A percentile compares a stretch with the other conserved stretches of the same genome.
phyloP scores from a whole-genome alignment of 73 alveolate genomes.

The Effrenium voratum region DNA sequence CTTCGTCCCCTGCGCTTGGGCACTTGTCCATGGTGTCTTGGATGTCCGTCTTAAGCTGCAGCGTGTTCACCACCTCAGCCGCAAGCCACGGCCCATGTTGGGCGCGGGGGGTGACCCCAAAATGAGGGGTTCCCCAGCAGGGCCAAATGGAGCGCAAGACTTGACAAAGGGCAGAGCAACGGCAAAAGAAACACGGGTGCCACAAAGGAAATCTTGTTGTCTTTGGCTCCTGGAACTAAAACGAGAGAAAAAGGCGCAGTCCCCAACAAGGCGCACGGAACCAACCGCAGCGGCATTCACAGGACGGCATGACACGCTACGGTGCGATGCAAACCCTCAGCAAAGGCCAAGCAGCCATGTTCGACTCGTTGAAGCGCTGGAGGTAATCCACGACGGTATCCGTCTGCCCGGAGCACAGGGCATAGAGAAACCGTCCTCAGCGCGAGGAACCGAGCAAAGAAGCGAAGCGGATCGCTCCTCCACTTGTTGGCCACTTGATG shows the following conservation, averaged over 20 bases:
- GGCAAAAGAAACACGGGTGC: neutral
- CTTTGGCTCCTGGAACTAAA: neutral
- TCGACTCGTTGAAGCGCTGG: constrained; percentile 60
- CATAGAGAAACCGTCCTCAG: constrained; percentile 49
- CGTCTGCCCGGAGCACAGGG: constrained; percentile 73
- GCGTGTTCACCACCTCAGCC: constrained; percentile 78
- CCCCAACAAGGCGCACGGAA: neutral
- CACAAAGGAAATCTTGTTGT: neutral
- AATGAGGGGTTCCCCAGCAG: neutral
- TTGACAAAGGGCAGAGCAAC: neutral
- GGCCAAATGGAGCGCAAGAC: neutral
- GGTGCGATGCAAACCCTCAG: neutral
- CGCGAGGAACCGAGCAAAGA: neutral
- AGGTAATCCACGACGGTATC: constrained; percentile 77
- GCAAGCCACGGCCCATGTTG: neutral
- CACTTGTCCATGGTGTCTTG: constrained; percentile 57
- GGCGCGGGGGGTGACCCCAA: neutral
- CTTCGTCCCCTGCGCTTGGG: neutral
- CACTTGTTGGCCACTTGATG: neutral
- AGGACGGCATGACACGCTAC: too few species aligned
- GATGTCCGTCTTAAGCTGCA: constrained; percentile 54
- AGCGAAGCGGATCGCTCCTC: neutral
- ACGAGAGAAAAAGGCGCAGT: neutral
- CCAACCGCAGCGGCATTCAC: too few species aligned
- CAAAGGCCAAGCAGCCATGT: neutral